These are phyloP conservation scores for Epichloe hybrida DNA, from an alignment of 2,329 filamentous ascomycete genomes.

Conservation along the genomic window DNA sequence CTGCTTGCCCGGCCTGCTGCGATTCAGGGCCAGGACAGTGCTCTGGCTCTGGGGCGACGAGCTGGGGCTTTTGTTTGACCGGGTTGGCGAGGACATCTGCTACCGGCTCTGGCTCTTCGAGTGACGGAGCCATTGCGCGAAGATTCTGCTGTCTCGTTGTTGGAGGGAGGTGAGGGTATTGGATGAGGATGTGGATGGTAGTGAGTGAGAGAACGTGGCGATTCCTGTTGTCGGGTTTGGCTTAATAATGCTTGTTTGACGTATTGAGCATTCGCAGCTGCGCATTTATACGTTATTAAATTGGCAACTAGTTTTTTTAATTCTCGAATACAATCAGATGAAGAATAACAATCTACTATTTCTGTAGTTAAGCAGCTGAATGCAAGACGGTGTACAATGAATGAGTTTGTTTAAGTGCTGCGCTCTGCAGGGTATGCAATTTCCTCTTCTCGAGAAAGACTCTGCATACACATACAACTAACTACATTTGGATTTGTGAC, in stretches of 20 bases:
- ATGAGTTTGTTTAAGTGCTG: no score
- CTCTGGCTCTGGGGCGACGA: conserved; percentile 91
- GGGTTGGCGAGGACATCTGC: conserved; percentile 63
- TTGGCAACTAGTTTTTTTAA: not conserved
- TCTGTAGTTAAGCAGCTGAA: no score
- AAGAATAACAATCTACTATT: no score
- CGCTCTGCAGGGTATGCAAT: no score
- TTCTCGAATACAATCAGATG: not conserved
- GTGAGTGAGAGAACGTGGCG: not conserved
- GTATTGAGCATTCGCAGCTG: not conserved
- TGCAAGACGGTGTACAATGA: no score
- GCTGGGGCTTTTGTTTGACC: conserved; percentile 63
- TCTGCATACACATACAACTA: no score
- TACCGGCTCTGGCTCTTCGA: conserved; percentile 55
- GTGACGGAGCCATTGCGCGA: conserved; percentile 51
- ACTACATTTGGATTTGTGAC: no score
- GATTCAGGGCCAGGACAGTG: conserved; percentile 90
- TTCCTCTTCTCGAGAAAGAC: no score
- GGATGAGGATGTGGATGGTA: not conserved
- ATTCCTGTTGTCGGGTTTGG: not conserved
- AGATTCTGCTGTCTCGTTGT: not conserved
- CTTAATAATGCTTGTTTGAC: not conserved
- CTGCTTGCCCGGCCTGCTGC: conserved; percentile 52
- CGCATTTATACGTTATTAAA: not conserved
- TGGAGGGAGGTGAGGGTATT: not conserved